These are phyloP conservation scores for Diospyros lotus DNA, from an alignment of 148 eudicot species.

Conservation along the genomic window DNA sequence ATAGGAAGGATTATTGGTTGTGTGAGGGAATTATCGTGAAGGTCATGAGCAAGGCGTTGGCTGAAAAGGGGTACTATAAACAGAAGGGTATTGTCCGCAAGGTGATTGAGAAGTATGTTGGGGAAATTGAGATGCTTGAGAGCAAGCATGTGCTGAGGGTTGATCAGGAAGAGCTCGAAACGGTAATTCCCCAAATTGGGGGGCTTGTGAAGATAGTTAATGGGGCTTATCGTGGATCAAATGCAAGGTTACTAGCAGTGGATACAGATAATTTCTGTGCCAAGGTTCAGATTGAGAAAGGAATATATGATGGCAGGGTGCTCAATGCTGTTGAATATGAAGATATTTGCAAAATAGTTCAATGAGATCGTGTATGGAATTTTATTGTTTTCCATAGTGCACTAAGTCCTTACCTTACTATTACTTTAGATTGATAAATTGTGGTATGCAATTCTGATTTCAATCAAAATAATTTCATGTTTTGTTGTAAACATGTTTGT, in stretches of 20 bases:
- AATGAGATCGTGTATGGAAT: slow-evolving; percentile 15
- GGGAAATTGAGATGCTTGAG: slow-evolving; percentile 92
- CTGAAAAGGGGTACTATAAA: slow-evolving; percentile 81
- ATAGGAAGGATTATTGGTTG: slow-evolving; percentile 89
- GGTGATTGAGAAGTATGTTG: slow-evolving; percentile 77
- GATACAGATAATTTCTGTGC: slow-evolving; percentile 68
- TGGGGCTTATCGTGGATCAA: slow-evolving; percentile 88
- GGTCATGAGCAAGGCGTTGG: slow-evolving; percentile 82
- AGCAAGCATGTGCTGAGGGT: slow-evolving; percentile 76
- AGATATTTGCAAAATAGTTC: slow-evolving; percentile 66
- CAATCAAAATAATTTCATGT: too few relatives aligned
- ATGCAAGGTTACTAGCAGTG: slow-evolving; percentile 57
- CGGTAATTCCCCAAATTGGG: slow-evolving; percentile 88
- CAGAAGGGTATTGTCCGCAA: slow-evolving; percentile 75
- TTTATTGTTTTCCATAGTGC: too few relatives aligned
- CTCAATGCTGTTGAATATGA: slow-evolving; percentile 82
- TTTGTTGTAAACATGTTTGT: too few relatives aligned
- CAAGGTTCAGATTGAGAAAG: slow-evolving; percentile 85
- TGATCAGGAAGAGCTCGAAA: slow-evolving; percentile 94
- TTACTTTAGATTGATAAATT: too few relatives aligned
- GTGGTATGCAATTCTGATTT: too few relatives aligned
- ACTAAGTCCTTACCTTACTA: too few relatives aligned
- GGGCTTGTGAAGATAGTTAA: slow-evolving; percentile 81
- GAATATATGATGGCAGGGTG: slow-evolving; percentile 82
- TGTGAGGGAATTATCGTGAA: slow-evolving; percentile 80